Percentiles rank a stretch among this genome's conserved stretches.
Conservation (phyloP, 768 basidiomycete genomes). For the Pholiota microspora region DNA sequence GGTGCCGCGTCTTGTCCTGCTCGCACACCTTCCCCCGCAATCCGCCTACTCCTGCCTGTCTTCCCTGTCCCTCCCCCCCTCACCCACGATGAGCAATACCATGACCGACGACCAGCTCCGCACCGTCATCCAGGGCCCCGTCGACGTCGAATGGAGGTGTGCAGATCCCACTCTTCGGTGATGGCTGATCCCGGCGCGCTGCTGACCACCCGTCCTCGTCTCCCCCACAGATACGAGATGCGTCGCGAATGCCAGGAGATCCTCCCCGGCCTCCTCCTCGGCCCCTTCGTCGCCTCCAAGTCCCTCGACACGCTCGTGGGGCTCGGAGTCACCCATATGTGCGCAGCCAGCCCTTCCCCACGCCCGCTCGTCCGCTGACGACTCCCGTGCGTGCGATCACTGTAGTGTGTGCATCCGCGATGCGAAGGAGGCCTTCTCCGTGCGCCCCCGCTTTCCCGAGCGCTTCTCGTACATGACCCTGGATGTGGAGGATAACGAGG, state of each 20-base stretch:
- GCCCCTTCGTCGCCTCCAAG: constrained; percentile 88
- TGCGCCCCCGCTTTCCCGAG: constrained; percentile 80
- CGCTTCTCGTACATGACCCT: constrained; percentile 76
- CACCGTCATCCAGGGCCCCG: constrained; percentile 72
- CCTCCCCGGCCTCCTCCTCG: constrained; percentile 75
- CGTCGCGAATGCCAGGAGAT: constrained; percentile 94
- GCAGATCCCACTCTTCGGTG: constrained; percentile 18
- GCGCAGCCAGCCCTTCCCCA: constrained; percentile 11
- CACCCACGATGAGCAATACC: constrained; percentile 11
- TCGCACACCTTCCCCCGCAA: not conserved
- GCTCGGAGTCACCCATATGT: constrained; percentile 86
- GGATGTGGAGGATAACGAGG: constrained; percentile 89
- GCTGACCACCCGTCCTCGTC: constrained; percentile 2
- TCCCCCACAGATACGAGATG: constrained; percentile 79
- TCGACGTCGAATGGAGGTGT: constrained; percentile 83
- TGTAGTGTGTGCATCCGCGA: constrained; percentile 85
- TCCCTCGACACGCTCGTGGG: constrained; percentile 63
- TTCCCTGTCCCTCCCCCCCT: not conserved
- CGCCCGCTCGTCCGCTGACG: constrained; percentile 10
- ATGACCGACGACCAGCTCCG: constrained; percentile 45
- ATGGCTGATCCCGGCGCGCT: constrained; percentile 6
- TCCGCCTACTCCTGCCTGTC: not conserved
- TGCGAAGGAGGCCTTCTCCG: constrained; percentile 86
- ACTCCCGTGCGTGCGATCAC: not conserved
- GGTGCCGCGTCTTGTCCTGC: not conserved